phyloP scores from a whole-genome alignment of 306 rosid genomes.

The Cercis canadensis region DNA sequence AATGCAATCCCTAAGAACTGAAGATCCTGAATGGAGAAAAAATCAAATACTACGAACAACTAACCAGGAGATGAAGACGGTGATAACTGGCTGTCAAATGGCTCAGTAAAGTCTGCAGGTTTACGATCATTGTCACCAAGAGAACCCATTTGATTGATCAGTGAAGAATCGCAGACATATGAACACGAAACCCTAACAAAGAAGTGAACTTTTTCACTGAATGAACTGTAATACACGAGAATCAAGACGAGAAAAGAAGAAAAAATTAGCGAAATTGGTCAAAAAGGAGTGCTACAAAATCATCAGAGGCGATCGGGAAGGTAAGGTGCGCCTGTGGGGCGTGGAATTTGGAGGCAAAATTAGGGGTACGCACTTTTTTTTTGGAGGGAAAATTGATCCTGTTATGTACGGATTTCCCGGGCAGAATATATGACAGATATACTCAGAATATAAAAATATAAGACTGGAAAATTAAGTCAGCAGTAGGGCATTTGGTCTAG shows the following conservation, averaged over 20 bases:
- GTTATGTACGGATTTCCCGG: not conserved
- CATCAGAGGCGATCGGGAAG: not conserved
- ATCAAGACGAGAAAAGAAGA: too few relatives aligned
- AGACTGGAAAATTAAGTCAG: too few relatives aligned
- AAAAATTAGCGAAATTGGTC: too few relatives aligned
- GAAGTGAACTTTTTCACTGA: not conserved
- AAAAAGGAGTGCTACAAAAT: not conserved
- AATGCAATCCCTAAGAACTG: not conserved
- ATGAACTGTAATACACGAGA: too few relatives aligned
- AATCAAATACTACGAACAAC: not conserved
- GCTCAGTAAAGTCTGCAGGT: constrained; percentile 28
- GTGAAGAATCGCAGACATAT: constrained; percentile 11
- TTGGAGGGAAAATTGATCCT: constrained; percentile 67
- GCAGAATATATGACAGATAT: too few relatives aligned
- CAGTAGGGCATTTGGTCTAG: constrained; percentile 24
- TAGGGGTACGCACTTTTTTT: constrained; percentile 30
- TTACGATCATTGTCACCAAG: constrained; percentile 36
- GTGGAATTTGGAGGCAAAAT: constrained; percentile 33
- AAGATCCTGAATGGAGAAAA: not conserved
- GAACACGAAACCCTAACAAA: not conserved
- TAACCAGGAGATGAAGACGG: constrained; percentile 46
- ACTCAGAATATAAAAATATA: too few relatives aligned
- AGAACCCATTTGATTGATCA: constrained; percentile 46
- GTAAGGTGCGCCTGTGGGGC: not conserved
- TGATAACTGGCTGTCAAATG: constrained; percentile 43